A percentile compares a stretch with the other conserved stretches of the same genome.
These are phyloP conservation scores for Infundibulicybe gibba DNA, from an alignment of 768 basidiomycete species.

Conservation along the genomic window DNA sequence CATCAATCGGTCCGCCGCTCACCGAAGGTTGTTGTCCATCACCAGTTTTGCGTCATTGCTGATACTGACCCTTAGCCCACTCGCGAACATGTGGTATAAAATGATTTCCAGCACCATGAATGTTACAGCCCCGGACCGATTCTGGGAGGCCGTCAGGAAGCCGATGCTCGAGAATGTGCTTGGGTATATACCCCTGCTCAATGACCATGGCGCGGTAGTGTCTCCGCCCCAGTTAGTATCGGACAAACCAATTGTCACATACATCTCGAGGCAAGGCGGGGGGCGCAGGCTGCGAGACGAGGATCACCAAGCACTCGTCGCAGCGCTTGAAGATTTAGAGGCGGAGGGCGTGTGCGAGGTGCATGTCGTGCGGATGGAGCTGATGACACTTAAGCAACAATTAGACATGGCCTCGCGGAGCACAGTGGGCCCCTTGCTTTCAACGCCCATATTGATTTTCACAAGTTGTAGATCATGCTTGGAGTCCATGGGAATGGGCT, in stretches of 20 bases:
- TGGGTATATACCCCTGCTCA: slow-evolving; percentile 22
- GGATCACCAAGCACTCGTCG: slow-evolving; percentile 48
- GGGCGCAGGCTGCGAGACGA: slow-evolving; percentile 33
- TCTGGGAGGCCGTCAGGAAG: slow-evolving; percentile 32
- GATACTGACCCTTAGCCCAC: slow-evolving; percentile 17
- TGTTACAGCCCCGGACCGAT: slow-evolving; percentile 19
- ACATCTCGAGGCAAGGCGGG: slow-evolving; percentile 56
- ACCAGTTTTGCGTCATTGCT: neutral
- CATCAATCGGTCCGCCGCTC: slow-evolving; percentile 61
- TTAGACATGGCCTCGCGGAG: slow-evolving; percentile 55
- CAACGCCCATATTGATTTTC: neutral
- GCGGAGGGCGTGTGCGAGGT: slow-evolving; percentile 49
- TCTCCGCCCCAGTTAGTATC: slow-evolving; percentile 3
- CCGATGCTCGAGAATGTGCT: slow-evolving; percentile 23
- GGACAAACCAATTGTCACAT: slow-evolving; percentile 39
- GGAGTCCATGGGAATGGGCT: slow-evolving; percentile 73
- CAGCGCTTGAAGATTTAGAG: slow-evolving; percentile 41
- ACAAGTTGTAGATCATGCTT: slow-evolving; percentile 40
- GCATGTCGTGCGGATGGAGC: slow-evolving; percentile 34
- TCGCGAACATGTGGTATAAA: slow-evolving; percentile 24
- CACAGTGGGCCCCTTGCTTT: slow-evolving; percentile 39
- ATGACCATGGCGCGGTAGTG: slow-evolving; percentile 6
- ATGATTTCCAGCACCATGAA: slow-evolving; percentile 32
- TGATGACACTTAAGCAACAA: slow-evolving; percentile 58
- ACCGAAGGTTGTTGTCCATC: slow-evolving; percentile 37